These are phyloP conservation scores for Wickerhamomyces hampshirensis DNA, from an alignment of 805 yeast genomes.

Conservation along the genomic window DNA sequence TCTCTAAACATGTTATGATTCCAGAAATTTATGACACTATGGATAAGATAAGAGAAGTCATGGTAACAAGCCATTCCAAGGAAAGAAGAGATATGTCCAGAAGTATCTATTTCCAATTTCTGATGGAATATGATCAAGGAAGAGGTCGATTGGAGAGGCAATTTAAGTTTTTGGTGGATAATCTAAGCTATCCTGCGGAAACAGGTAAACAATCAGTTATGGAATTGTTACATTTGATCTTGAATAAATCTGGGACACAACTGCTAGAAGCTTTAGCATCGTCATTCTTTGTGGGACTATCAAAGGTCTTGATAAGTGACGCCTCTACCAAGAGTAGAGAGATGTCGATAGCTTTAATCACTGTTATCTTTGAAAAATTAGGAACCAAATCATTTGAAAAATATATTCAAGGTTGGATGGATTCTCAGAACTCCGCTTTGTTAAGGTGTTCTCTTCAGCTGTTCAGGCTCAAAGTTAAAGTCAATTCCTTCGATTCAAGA, in stretches of 20 bases:
- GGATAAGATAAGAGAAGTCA: slow-evolving; percentile 73
- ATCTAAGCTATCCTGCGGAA: slow-evolving; percentile 78
- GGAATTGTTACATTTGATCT: slow-evolving; percentile 73
- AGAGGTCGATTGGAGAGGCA: slow-evolving; percentile 78
- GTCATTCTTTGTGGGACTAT: slow-evolving; percentile 78
- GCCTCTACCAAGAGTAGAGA: slow-evolving; percentile 76
- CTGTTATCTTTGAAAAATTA: slow-evolving; percentile 48
- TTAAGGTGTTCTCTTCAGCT: slow-evolving; percentile 71
- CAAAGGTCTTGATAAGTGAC: slow-evolving; percentile 75
- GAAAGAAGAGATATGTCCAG: slow-evolving; percentile 84
- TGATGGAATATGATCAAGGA: slow-evolving; percentile 95
- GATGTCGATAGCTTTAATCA: slow-evolving; percentile 64
- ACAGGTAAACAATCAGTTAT: slow-evolving; percentile 85
- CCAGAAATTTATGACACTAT: slow-evolving; percentile 90
- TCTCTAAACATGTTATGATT: slow-evolving; percentile 65
- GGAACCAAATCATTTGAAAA: slow-evolving; percentile 33
- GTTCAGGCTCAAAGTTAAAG: slow-evolving; percentile 55
- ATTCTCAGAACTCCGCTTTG: slow-evolving; percentile 43
- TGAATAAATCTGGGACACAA: slow-evolving; percentile 59
- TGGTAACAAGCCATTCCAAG: slow-evolving; percentile 84
- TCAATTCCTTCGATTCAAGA: slow-evolving; percentile 32
- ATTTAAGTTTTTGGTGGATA: slow-evolving; percentile 72
- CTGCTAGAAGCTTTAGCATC: slow-evolving; percentile 57
- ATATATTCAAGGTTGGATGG: slow-evolving; percentile 56
- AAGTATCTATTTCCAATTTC: slow-evolving; percentile 73